Conservation (phyloP, 805 yeast species). For the Kurtzmaniella cleridarum region DNA sequence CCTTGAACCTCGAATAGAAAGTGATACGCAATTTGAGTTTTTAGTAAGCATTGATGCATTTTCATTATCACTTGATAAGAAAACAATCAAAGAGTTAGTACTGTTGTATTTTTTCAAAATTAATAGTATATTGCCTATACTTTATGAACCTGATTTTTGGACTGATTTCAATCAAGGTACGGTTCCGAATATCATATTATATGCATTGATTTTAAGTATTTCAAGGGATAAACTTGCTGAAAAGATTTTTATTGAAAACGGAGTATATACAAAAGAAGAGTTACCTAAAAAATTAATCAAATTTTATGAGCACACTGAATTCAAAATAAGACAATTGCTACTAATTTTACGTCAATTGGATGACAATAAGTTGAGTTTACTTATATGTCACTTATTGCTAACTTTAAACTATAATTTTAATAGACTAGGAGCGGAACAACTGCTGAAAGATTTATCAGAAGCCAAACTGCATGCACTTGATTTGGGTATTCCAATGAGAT, state of each 20-base stretch:
- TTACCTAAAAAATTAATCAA: background rate
- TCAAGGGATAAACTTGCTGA: slow-evolving; percentile 30
- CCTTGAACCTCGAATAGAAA: background rate
- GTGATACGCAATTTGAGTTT: slow-evolving; percentile 13
- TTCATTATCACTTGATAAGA: slow-evolving; percentile 14
- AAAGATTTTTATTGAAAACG: slow-evolving; percentile 11
- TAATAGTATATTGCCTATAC: slow-evolving; percentile 36
- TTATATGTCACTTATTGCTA: slow-evolving; percentile 15
- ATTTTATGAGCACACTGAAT: slow-evolving; percentile 4
- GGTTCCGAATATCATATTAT: slow-evolving; percentile 36
- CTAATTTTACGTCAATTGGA: slow-evolving; percentile 18
- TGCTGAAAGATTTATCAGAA: slow-evolving; percentile 16
- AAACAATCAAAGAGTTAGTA: slow-evolving; percentile 16
- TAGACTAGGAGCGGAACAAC: slow-evolving; percentile 17
- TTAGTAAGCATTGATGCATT: slow-evolving; percentile 33
- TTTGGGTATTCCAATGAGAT: slow-evolving; percentile 13
- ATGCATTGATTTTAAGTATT: slow-evolving; percentile 38
- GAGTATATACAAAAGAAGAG: slow-evolving; percentile 5
- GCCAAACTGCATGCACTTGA: slow-evolving; percentile 14
- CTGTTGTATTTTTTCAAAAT: slow-evolving; percentile 34
- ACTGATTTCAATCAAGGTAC: slow-evolving; percentile 25
- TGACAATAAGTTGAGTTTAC: slow-evolving; percentile 14
- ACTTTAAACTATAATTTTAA: slow-evolving; percentile 14
- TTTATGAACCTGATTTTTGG: slow-evolving; percentile 35
- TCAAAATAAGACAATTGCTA: slow-evolving; percentile 16